phyloP scores from a whole-genome alignment of 2,329 filamentous ascomycete genomes.

The Mycogone perniciosa region DNA sequence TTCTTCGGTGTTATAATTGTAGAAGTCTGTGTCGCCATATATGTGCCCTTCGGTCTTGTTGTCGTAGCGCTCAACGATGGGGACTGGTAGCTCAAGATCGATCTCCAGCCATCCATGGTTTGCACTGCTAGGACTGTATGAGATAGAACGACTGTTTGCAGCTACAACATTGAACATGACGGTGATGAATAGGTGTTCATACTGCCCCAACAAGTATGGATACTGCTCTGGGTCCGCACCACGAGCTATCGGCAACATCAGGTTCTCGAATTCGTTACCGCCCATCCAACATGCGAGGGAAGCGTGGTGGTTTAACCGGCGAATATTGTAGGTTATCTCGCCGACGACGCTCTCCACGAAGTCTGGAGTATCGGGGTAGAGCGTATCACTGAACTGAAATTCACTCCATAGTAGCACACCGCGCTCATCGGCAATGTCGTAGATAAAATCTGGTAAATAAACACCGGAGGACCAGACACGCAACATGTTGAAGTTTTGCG shows the following conservation, averaged over 20 bases:
- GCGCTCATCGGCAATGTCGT: constrained; percentile 55
- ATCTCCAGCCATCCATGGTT: constrained; percentile 47
- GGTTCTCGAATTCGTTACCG: constrained; percentile 54
- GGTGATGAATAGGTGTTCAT: constrained; percentile 52
- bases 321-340: constrained; percentile 55
- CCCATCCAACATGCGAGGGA: constrained; percentile 49
- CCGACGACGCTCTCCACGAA: constrained; percentile 49
- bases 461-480: constrained; percentile 55
- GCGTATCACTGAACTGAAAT: constrained; percentile 55
- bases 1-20: constrained; percentile 48
- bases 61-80: constrained; percentile 50
- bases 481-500: constrained; percentile 57
- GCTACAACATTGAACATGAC: constrained; percentile 50
- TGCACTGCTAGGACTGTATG: constrained; percentile 55
- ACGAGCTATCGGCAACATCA: constrained; percentile 40
- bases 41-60: constrained; percentile 45
- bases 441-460: constrained; percentile 56
- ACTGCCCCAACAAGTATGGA: constrained; percentile 33
- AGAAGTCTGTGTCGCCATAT: constrained; percentile 56
- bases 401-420: constrained; percentile 58
- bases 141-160: constrained; percentile 52
- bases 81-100: constrained; percentile 45
- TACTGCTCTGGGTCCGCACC: constrained; percentile 35
- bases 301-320: constrained; percentile 55
- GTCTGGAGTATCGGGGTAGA: constrained; percentile 48